Percentiles rank a stretch among this genome's conserved stretches.
These are phyloP conservation scores for Escallonia herrerae DNA, from an alignment of 129 eudicot genomes.

Conservation along the genomic window DNA sequence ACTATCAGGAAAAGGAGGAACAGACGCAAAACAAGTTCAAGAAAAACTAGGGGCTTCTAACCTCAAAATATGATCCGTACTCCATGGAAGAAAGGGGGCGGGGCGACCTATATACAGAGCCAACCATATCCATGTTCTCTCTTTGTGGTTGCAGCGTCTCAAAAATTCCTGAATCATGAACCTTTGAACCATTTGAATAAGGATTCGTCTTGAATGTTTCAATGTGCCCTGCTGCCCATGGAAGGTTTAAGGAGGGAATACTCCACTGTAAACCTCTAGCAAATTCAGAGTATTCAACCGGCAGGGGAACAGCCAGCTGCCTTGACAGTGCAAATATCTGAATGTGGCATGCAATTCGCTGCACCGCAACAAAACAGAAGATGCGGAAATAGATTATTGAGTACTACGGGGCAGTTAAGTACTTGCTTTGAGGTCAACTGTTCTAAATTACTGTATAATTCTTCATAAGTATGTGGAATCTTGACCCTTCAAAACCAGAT, in stretches of 20 bases:
- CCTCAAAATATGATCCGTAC: conserved; percentile 75
- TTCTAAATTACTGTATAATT: too few relatives aligned
- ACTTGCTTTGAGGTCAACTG: too few relatives aligned
- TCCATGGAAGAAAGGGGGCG: conserved; percentile 70
- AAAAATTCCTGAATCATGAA: conserved; percentile 18
- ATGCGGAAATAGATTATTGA: background rate
- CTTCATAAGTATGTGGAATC: background rate
- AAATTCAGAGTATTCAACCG: conserved; percentile 84
- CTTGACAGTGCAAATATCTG: conserved; percentile 81
- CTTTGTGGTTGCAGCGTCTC: conserved; percentile 14
- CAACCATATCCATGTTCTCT: conserved; percentile 21
- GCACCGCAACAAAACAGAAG: conserved; percentile 17
- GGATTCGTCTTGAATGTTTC: conserved; percentile 22
- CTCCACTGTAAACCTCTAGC: conserved; percentile 85
- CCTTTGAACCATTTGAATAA: conserved; percentile 30
- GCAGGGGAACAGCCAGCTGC: conserved; percentile 80
- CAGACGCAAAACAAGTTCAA: background rate
- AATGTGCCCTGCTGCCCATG: conserved; percentile 52
- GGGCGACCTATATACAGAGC: conserved; percentile 67
- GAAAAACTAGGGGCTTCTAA: conserved; percentile 12
- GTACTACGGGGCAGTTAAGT: too few relatives aligned
- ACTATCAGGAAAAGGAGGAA: conserved; percentile 16
- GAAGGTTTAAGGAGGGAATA: conserved; percentile 84
- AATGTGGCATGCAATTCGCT: conserved; percentile 87
- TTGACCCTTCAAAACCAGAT: background rate